These are phyloP conservation scores for Annulohypoxylon bovei DNA, from an alignment of 495 filamentous ascomycete species.

Conservation along the genomic window DNA sequence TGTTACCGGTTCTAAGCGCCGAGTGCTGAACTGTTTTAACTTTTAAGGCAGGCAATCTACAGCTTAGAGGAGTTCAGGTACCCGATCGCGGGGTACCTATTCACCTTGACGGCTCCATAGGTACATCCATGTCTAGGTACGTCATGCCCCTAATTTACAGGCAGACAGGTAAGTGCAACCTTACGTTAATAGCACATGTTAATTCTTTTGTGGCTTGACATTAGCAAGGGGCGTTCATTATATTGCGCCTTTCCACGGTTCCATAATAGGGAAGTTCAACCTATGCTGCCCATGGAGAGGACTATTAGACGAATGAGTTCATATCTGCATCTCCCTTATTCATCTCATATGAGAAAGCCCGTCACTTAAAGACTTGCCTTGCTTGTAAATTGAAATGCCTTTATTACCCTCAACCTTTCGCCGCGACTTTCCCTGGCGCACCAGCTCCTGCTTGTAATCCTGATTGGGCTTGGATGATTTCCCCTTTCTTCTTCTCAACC, in stretches of 20 bases:
- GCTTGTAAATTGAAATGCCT: background rate
- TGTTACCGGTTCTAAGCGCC: conserved; percentile 23
- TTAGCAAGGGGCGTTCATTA: background rate
- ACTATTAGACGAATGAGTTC: background rate
- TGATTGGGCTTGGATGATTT: conserved; percentile 60
- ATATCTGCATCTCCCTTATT: background rate
- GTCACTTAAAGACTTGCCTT: too few relatives aligned
- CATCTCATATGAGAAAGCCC: background rate
- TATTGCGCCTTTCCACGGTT: background rate
- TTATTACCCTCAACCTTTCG: conserved; percentile 23
- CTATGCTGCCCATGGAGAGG: background rate
- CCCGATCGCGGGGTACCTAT: background rate
- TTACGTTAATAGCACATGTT: background rate
- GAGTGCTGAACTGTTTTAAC: background rate
- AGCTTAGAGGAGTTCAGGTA: background rate
- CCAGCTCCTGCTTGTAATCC: conserved; percentile 51
- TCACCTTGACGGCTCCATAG: background rate
- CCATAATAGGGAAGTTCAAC: background rate
- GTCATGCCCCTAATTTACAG: background rate
- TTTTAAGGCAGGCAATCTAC: background rate
- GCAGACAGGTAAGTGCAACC: background rate
- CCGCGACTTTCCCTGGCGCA: conserved; percentile 39
- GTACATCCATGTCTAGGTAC: background rate
- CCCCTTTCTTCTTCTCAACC: conserved; percentile 77
- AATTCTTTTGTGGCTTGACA: background rate